Base-by-base conservation (phyloP, 2,329 filamentous ascomycete genomes). In the Monosporascus sp. region DNA sequence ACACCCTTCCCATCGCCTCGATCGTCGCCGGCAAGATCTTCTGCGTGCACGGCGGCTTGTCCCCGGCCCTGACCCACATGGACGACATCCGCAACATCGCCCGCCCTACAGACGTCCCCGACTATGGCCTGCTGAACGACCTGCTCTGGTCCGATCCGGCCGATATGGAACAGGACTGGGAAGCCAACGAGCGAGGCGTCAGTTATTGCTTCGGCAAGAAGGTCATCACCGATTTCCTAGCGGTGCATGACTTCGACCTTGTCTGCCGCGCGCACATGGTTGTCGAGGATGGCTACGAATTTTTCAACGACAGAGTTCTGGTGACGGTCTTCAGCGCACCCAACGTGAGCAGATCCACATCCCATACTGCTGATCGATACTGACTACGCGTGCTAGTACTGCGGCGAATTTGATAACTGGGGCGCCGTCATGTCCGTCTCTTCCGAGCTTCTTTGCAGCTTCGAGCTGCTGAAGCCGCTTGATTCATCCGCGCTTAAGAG, bases 261-360 rank as follows among this genome's bases (percentile, higher is more conserved):
- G 93, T 99, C 50, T 99, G 94, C 70, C 87, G 94, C 61, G 94
- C 94, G 48, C 94, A 99, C 74, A 97, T 97, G 94, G 94, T 99
- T 50, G 94, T 99, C 22, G 94, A 99, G 71, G 94, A 99, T 68
- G 94, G 94, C 11, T 99, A 99, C 72, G 94, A 99, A 67, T 99
- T 99, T 72, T 99, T 97, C 72, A 96, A 89, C 57, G 94, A 99
- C 69, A 82, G 94, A 54, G 88, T 97, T 46, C 73, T 99, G 55
- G 94, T 99, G 46, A 99, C 94, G 2, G 93, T 99, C 1, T 99
- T 99, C 70, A 97, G 91, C 58, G 94, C 94, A 49, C 94, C 94
- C 25, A 99, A 99, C 67, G 91, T 96, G 77, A 81, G 90, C 81
- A n/a, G 31, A 11, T 15, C 4, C 35, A 20, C 7, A 1, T n/a